These are phyloP conservation scores for Eimeria sp. DNA, from an alignment of 169 alveolate genomes.

Conservation along the genomic window DNA sequence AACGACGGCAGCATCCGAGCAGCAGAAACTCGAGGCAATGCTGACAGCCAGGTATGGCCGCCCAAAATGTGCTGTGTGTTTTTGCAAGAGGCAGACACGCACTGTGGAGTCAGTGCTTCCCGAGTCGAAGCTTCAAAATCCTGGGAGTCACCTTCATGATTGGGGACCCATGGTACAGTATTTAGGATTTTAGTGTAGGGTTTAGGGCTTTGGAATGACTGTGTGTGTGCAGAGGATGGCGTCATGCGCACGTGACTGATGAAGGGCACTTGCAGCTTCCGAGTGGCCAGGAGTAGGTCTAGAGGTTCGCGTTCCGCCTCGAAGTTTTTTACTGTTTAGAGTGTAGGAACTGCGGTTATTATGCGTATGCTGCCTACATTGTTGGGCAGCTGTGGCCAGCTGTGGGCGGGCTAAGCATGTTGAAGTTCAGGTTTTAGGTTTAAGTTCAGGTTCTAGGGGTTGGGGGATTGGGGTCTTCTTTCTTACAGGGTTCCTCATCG, in stretches of 20 bases:
- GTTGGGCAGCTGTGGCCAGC: background rate
- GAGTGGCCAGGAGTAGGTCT: slow-evolving; percentile 55
- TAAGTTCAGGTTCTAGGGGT: background rate
- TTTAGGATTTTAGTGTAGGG: background rate
- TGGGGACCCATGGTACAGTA: background rate
- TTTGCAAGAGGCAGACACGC: background rate
- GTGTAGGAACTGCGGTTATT: background rate
- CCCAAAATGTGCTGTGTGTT: background rate
- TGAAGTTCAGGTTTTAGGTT: background rate
- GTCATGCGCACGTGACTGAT: slow-evolving; percentile 51
- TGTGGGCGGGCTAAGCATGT: background rate
- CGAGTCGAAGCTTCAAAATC: background rate
- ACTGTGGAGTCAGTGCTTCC: background rate
- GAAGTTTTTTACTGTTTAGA: background rate
- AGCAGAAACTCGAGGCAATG: slow-evolving; percentile 37
- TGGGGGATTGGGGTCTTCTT: background rate
- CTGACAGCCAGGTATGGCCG: slow-evolving; percentile 24
- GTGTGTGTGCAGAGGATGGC: slow-evolving; percentile 52
- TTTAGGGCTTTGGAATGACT: background rate
- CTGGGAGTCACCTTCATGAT: background rate
- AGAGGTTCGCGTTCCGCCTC: background rate
- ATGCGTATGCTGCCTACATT: background rate
- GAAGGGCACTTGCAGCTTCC: slow-evolving; percentile 68
- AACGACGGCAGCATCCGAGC: slow-evolving; percentile 10
- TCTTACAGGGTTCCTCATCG: slow-evolving; percentile 54